phyloP scores from a whole-genome alignment of 2,329 filamentous ascomycete genomes.

The Hawksworthiomyces lignivorus region DNA sequence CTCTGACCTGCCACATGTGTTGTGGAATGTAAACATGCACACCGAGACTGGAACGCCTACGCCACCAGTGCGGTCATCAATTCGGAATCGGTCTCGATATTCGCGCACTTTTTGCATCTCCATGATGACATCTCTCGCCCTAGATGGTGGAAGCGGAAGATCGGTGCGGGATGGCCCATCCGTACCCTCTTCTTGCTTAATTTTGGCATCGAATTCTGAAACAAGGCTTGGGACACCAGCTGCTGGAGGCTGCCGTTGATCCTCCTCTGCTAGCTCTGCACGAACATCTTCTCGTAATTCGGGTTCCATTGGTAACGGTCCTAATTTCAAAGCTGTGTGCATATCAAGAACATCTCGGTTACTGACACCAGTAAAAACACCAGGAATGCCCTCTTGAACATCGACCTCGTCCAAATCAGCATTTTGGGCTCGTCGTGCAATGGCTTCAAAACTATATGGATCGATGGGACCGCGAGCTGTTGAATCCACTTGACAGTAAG shows the following conservation, averaged over 20 bases:
- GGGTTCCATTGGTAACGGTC: conserved; percentile 73
- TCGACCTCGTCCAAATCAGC: conserved; percentile 57
- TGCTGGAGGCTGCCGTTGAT: conserved; percentile 64
- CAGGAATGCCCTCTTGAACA: conserved; percentile 57
- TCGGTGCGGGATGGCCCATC: conserved; percentile 73
- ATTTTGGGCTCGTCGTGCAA: conserved; percentile 49
- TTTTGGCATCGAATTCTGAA: conserved; percentile 80
- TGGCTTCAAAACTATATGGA: conserved; percentile 55
- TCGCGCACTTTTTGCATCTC: conserved; percentile 93
- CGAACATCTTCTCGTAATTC: conserved; percentile 80
- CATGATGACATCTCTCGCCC: conserved; percentile 83
- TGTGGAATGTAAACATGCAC: conserved; percentile 98
- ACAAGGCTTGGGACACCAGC: conserved; percentile 66
- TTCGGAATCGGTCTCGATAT: conserved; percentile 83
- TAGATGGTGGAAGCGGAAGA: conserved; percentile 78
- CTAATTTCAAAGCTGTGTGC: conserved; percentile 59
- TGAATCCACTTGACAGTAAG: conserved; percentile 50
- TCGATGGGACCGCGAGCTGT: conserved; percentile 56
- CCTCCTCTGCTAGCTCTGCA: conserved; percentile 78
- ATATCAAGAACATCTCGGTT: conserved; percentile 55
- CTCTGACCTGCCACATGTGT: conserved; percentile 83
- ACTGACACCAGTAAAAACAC: conserved; percentile 52
- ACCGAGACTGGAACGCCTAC: conserved; percentile 77
- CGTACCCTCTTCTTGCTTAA: conserved; percentile 81
- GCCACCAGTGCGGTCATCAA: conserved; percentile 76